These are phyloP conservation scores for Arachis stenosperma DNA, from an alignment of 306 rosid species.

Conservation along the genomic window DNA sequence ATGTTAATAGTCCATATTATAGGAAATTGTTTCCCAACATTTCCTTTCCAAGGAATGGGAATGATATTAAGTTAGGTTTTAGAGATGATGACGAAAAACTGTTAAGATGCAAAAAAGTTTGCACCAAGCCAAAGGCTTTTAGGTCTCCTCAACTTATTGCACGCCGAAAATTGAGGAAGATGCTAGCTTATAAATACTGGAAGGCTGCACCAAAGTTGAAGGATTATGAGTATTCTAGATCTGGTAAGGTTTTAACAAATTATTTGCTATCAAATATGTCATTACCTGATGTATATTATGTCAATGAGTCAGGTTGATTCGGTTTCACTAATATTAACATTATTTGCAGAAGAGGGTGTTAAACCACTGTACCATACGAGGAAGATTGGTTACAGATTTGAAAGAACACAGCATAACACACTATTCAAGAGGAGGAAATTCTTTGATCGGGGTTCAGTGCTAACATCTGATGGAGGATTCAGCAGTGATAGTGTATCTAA, in stretches of 20 bases:
- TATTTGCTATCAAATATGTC: constrained; percentile 24
- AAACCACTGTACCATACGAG: constrained; percentile 60
- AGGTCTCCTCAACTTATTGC: constrained; percentile 60
- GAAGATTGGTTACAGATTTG: constrained; percentile 54
- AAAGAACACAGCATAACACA: constrained; percentile 55
- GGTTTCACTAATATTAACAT: constrained; percentile 13
- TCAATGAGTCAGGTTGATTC: constrained; percentile 2
- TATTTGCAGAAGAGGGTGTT: constrained; percentile 57
- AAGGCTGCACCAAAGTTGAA: constrained; percentile 79
- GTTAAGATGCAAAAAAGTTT: constrained; percentile 57
- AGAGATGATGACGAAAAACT: constrained; percentile 91
- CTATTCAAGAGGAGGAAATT: constrained; percentile 69
- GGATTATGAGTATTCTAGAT: constrained; percentile 68
- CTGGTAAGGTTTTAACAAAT: constrained; percentile 55
- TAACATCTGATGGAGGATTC: constrained; percentile 72
- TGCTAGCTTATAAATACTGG: constrained; percentile 74
- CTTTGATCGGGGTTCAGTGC: constrained; percentile 53
- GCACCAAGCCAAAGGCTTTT: constrained; percentile 62
- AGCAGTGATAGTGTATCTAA: constrained; percentile 82
- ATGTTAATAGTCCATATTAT: constrained; percentile 50
- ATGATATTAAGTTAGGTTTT: constrained; percentile 65
- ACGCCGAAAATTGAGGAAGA: constrained; percentile 70
- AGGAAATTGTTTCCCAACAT: constrained; percentile 54
- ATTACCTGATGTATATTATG: constrained; percentile 15
- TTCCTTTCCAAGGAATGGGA: constrained; percentile 64